These are phyloP conservation scores for Gonapodya prolifera DNA, from an alignment of 192 early-diverging fungal genomes.

Conservation along the genomic window DNA sequence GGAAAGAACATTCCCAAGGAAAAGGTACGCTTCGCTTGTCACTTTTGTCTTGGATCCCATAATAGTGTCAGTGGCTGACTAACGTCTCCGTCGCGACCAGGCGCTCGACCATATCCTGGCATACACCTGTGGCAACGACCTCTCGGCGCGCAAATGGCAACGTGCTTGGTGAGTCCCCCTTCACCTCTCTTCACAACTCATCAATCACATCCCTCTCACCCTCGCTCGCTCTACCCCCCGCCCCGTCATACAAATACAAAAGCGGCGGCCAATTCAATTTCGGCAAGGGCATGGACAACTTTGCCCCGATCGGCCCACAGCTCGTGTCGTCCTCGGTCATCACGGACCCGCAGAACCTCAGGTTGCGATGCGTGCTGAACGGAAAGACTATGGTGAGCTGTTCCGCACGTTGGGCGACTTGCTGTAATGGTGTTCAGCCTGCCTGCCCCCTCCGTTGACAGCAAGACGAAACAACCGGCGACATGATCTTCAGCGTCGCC, in stretches of 20 bases:
- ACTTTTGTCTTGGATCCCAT: neutral
- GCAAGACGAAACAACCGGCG: constrained; percentile 35
- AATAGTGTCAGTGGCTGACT: neutral
- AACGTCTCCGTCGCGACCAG: neutral
- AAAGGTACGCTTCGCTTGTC: neutral
- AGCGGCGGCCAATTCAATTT: constrained; percentile 35
- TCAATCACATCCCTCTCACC: neutral
- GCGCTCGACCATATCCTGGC: constrained; percentile 3
- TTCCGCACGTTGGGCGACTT: neutral
- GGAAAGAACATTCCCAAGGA: constrained; percentile 36
- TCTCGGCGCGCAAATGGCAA: constrained; percentile 48
- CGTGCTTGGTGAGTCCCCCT: neutral
- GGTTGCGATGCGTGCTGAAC: constrained; percentile 22
- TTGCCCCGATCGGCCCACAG: constrained; percentile 41
- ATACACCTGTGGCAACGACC: constrained; percentile 31
- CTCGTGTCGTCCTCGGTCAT: constrained; percentile 34
- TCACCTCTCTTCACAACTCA: neutral
- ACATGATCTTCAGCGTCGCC: constrained; percentile 45
- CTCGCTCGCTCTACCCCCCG: too few relatives aligned
- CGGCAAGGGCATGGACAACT: constrained; percentile 48
- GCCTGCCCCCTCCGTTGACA: too few relatives aligned
- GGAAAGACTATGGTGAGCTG: neutral
- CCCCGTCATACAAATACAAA: too few relatives aligned
- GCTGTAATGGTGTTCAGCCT: constrained; percentile 13
- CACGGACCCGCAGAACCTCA: constrained; percentile 30